phyloP scores from a whole-genome alignment of 2,329 filamentous ascomycete genomes.

The Colletotrichum shisoi region DNA sequence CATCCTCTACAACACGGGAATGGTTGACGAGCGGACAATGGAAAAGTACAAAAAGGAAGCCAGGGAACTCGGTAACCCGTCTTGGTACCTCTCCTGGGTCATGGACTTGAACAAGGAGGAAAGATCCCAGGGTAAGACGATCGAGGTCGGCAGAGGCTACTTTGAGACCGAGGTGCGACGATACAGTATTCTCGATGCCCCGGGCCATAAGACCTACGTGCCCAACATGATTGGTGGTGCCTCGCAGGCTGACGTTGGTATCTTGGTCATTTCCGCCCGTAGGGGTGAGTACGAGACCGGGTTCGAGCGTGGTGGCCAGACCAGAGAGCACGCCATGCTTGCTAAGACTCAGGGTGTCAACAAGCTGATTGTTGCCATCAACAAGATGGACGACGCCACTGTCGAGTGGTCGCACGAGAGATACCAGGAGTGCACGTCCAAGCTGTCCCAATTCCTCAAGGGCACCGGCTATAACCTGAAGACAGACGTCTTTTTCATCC shows the following conservation, averaged over 20 bases:
- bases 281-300: constrained; percentile 99
- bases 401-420: constrained; percentile 95
- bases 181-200: constrained; percentile 96
- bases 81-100: constrained; percentile 99
- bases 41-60: constrained; percentile 98
- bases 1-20: constrained; percentile 91
- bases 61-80: constrained; percentile 94
- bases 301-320: constrained; percentile 95
- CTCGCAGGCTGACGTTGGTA: constrained; percentile 90
- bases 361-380: constrained; percentile 92
- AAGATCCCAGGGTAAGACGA: constrained; percentile 94
- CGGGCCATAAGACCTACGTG: constrained; percentile 97
- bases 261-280: constrained; percentile 92
- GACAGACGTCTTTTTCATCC: constrained; percentile 93
- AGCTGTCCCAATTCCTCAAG: constrained; percentile 87
- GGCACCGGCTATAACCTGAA: constrained; percentile 93
- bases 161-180: constrained; percentile 96
- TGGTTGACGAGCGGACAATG: constrained; percentile 99
- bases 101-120: constrained; percentile 97
- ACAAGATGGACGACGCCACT: constrained; percentile 99
- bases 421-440: constrained; percentile 91
- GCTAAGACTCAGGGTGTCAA: constrained; percentile 98
- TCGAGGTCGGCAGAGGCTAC: constrained; percentile 93
- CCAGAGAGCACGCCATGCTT: constrained; percentile 95
- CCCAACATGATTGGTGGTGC: constrained; percentile 98